Evolutionary conservation across 148 eudicot species (phyloP).

Genomic region (Vaccinium macrocarpon): DNA sequence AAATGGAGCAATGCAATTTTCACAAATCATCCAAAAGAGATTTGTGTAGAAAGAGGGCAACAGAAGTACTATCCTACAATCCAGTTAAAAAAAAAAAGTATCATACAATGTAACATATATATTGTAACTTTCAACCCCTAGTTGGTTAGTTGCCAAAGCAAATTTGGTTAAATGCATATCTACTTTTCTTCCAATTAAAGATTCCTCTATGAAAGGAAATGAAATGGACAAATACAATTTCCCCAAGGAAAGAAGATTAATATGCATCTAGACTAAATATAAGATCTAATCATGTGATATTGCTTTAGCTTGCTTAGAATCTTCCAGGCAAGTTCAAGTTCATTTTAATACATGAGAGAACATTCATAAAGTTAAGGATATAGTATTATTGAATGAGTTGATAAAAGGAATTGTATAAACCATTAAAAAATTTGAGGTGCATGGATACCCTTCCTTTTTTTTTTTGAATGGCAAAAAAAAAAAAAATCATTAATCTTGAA

Average conservation of each 20-base stretch:
- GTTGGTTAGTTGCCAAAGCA: not conserved
- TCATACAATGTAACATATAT: not conserved
- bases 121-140: not conserved
- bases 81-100: not conserved
- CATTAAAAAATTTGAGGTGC: not conserved
- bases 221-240: slow-evolving; percentile 3
- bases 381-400: not conserved
- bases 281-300: not conserved
- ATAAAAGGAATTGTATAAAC: not conserved
- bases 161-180: not conserved
- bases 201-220: not conserved
- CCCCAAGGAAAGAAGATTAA: not conserved
- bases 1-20: not conserved
- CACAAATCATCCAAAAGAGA: not conserved
- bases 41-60: not conserved
- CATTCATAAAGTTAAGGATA: not conserved
- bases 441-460: not conserved
- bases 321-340: slow-evolving; percentile 1
- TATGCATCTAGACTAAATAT: too few species aligned
- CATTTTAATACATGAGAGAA: not conserved
- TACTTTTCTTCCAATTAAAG: not conserved
- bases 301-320: not conserved
- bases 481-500: too few species aligned
- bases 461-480: too few species aligned
- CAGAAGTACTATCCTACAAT: not conserved